A percentile compares a stretch with the other conserved stretches of the same genome.
phyloP scores from a whole-genome alignment of 768 basidiomycete genomes.

The Phylloporus rhodoxanthus region DNA sequence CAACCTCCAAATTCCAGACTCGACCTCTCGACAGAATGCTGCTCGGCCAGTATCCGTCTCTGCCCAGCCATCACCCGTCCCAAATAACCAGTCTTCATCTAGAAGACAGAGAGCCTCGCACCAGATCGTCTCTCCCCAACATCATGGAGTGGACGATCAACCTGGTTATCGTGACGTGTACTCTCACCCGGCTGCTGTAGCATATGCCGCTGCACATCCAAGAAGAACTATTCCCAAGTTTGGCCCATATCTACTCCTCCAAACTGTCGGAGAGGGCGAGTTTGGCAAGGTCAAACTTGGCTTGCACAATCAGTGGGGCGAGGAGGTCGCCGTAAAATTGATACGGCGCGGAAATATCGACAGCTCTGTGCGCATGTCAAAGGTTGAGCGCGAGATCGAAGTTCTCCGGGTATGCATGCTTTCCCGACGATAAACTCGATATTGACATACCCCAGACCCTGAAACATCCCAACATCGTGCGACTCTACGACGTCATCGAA shows the following conservation, averaged over 20 bases:
- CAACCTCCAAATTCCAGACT: conserved; percentile 42
- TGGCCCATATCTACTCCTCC: conserved; percentile 90
- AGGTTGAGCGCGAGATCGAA: conserved; percentile 97
- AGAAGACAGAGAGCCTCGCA: conserved; percentile 72
- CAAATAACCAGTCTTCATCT: conserved; percentile 36
- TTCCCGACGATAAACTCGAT: conserved; percentile 1
- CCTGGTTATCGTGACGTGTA: conserved; percentile 67
- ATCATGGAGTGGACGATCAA: conserved; percentile 38
- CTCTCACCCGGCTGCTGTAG: conserved; percentile 76
- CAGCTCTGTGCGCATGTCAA: conserved; percentile 77
- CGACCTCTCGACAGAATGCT: conserved; percentile 40
- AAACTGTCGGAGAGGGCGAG: conserved; percentile 97
- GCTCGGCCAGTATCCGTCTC: conserved; percentile 56
- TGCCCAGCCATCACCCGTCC: conserved; percentile 44
- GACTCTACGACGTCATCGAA: conserved; percentile 97
- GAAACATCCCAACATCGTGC: conserved; percentile 97
- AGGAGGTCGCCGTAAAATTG: conserved; percentile 98
- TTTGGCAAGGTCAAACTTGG: conserved; percentile 99
- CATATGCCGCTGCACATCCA: conserved; percentile 79
- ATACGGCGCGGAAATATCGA: conserved; percentile 92
- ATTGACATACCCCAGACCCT: conserved; percentile 56
- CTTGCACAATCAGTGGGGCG: conserved; percentile 86
- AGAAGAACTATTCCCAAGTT: conserved; percentile 87
- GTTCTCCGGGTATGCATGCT: conserved; percentile 72
- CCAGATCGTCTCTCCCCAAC: conserved; percentile 53